Evolutionary conservation across 257 asterid genomes (phyloP), one percentile per base, ranked within the genome.

Genomic region (Catharanthus roseus): DNA sequence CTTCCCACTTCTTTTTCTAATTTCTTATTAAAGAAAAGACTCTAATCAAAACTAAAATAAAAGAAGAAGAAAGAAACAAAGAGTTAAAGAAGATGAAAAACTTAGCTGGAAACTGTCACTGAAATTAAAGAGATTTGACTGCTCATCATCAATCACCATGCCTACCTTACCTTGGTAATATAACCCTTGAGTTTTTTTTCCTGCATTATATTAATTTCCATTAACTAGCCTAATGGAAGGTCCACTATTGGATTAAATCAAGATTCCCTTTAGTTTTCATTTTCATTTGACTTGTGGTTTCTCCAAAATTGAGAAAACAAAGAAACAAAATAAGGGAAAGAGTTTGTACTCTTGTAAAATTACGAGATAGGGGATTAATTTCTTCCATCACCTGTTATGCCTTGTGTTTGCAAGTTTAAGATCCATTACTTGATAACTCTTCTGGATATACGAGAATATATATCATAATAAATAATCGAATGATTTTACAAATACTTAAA

Each of bases 1-100:
- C n/a, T n/a, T n/a, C n/a, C n/a, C n/a, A 28, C 68, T 65, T 38
- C 54, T 73, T 66, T 66, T 67, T 55, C 60, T 36, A 66, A 65
- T 64, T 39, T 65, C 38, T 51, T n/a, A n/a, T n/a, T 29, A 33
- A n/a, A 45, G 58, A n/a, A n/a, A n/a, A n/a, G n/a, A n/a, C n/a
- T n/a, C n/a, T n/a, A n/a, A n/a, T 10, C 44, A 34, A 15, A 68
- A 51, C 55, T 28, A 44, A 1, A 44, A n/a, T 29, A 26, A 65
- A 42, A 42, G 47, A 42, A 42, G 47, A 42, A 3, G 42, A 3
- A 8, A 38, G 42, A 38, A 3, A 38, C 5, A 38, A 8, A 41
- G 34, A 29, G 4, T 33, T 34, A 6, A 54, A 23, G 60, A 55
- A 24, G 34, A 24, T 55, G 31, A 3, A 6, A 42, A 42, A 56